Evolutionary conservation across 257 asterid species (phyloP).

Genomic region (Cinchona pubescens): DNA sequence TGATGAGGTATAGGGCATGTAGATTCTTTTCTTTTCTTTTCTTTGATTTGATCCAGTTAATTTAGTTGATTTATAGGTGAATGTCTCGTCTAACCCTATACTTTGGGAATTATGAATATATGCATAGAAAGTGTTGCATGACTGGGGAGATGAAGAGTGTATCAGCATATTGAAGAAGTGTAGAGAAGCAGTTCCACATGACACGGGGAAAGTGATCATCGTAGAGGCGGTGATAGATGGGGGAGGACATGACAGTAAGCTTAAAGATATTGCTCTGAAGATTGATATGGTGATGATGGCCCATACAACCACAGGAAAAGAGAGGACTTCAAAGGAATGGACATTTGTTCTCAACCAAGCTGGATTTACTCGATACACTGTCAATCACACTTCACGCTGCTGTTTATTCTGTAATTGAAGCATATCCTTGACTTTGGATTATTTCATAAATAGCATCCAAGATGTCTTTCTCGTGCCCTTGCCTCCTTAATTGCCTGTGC

Average conservation of each 20-base stretch:
- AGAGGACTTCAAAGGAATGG: slow-evolving; percentile 57
- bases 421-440: slow-evolving; percentile 47
- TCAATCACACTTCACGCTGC: slow-evolving; percentile 29
- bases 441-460: no score
- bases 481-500: no score
- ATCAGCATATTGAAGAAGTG: slow-evolving; percentile 47
- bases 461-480: no score
- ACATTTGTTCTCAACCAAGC: slow-evolving; percentile 36
- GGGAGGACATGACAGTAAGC: slow-evolving; percentile 23
- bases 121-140: slow-evolving; percentile 60
- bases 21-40: no score
- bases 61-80: no score
- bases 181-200: slow-evolving; percentile 45
- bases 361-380: slow-evolving; percentile 41
- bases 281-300: slow-evolving; percentile 76
- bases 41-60: no score
- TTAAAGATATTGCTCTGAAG: slow-evolving; percentile 41
- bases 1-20: no score
- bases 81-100: no score
- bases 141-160: slow-evolving; percentile 75
- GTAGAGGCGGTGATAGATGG: slow-evolving; percentile 56
- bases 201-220: slow-evolving; percentile 53
- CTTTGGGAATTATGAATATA: neutral
- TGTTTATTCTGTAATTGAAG: slow-evolving; percentile 43
- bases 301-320: slow-evolving; percentile 58